A percentile compares a stretch with the other conserved stretches of the same genome.
These are phyloP conservation scores for Diaporthe nobilis DNA, from an alignment of 2,329 filamentous ascomycete genomes.

Conservation along the genomic window DNA sequence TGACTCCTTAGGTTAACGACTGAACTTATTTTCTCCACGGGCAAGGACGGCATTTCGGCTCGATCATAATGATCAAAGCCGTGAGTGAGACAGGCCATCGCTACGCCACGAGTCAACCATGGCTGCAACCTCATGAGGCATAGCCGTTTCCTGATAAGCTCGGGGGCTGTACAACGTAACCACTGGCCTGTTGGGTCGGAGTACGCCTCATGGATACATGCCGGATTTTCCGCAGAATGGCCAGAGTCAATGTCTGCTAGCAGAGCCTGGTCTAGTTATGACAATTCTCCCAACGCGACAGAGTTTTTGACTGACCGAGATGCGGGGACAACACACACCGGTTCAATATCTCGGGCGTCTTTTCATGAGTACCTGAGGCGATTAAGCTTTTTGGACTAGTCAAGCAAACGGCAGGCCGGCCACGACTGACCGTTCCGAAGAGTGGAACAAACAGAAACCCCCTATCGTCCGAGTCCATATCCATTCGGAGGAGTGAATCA, in stretches of 20 bases:
- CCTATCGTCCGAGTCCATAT: no score
- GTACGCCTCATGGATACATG: not conserved
- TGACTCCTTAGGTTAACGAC: not conserved
- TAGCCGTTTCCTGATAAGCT: not conserved
- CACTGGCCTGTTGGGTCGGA: not conserved
- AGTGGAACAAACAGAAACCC: not conserved
- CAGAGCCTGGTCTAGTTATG: no score
- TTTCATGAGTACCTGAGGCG: not conserved
- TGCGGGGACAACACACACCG: not conserved
- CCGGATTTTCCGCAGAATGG: not conserved
- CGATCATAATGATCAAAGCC: not conserved
- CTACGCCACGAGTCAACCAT: not conserved
- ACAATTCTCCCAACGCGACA: not conserved
- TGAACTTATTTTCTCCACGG: no score
- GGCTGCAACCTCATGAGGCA: constrained; percentile 3
- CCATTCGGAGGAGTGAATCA: not conserved
- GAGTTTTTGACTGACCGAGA: not conserved
- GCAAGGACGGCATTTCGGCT: not conserved
- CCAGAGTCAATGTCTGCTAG: no score
- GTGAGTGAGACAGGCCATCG: not conserved
- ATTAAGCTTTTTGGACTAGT: constrained; percentile 11
- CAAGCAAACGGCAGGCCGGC: not conserved
- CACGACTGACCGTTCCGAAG: not conserved
- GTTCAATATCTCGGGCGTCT: not conserved
- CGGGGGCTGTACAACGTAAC: no score